Evolutionary conservation across 164 flowering plant species (phyloP).

Genomic region (grape (Vitis vinifera)): ASM3070453v1 NC_081807.1:19509001-19509500

Average conservation of each 20-base stretch:
- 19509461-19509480: conserved; percentile 7
- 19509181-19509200: not conserved
- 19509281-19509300: conserved; percentile 35
- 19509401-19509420: conserved; percentile 18
- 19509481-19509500: conserved; percentile 5
- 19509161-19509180: not conserved
- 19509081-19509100: no score
- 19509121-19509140: no score
- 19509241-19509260: conserved; percentile 37
- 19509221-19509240: conserved; percentile 32
- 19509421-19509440: conserved; percentile 2
- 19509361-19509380: conserved; percentile 27
- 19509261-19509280: conserved; percentile 4
- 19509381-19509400: conserved; percentile 4
- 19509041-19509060: no score
- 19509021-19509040: no score
- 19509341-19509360: conserved; percentile 50
- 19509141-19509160: no score
- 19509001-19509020: no score
- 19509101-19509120: no score
- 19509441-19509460: not conserved
- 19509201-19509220: conserved; percentile 43
- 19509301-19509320: conserved; percentile 52
- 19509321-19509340: conserved; percentile 42
- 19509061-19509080: no score